These are phyloP conservation scores for Umbilicus rupestris DNA, from an alignment of 164 flowering plant genomes.

Conservation along the genomic window DNA sequence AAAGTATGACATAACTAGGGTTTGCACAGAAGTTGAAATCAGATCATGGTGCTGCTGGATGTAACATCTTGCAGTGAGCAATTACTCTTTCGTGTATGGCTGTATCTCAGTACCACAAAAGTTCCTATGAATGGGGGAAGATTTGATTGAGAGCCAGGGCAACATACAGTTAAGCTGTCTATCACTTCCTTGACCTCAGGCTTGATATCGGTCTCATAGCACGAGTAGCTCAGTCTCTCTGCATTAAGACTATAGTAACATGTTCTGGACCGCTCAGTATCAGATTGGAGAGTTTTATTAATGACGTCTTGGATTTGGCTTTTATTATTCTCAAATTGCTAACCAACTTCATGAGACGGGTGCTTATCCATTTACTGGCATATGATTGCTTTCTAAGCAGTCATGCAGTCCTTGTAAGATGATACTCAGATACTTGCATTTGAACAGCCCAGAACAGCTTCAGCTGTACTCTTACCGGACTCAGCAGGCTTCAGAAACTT, in stretches of 20 bases:
- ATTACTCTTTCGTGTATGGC: not conserved
- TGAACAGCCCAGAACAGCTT: not conserved
- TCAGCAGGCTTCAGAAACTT: not conserved
- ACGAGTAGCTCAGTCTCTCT: not conserved
- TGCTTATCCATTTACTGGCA: not conserved
- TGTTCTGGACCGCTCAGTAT: not conserved
- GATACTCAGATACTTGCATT: too few relatives aligned
- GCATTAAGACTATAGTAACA: not conserved
- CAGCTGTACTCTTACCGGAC: not conserved
- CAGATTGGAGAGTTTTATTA: not conserved
- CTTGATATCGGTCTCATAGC: not conserved
- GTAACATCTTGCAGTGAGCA: slow-evolving; percentile 4
- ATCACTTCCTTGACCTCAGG: slow-evolving; percentile 1
- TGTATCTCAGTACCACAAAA: not conserved
- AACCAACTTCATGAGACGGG: not conserved
- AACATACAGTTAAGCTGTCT: slow-evolving; percentile 1
- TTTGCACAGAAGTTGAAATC: too few relatives aligned
- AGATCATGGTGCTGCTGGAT: too few relatives aligned
- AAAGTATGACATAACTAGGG: too few relatives aligned
- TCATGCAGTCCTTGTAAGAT: not conserved
- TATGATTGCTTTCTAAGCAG: not conserved
- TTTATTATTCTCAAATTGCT: not conserved
- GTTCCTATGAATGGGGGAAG: not conserved
- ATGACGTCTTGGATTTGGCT: not conserved
- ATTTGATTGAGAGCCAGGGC: slow-evolving; percentile 5